These are phyloP conservation scores for Volvox carteri DNA, from an alignment of 163 green algal genomes.

Conservation along the genomic window DNA sequence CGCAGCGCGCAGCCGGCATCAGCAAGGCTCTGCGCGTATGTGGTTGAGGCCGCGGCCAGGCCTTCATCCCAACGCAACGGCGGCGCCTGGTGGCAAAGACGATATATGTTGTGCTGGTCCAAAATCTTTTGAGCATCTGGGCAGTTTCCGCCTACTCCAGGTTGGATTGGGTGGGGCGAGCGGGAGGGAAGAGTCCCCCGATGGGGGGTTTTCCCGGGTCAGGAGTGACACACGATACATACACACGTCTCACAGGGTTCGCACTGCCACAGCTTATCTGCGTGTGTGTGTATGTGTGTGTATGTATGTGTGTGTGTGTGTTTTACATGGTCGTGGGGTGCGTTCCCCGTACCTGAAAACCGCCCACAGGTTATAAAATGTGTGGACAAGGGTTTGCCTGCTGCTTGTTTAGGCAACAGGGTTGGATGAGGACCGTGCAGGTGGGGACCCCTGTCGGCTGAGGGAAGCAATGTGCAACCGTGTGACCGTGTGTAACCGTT, in stretches of 20 bases:
- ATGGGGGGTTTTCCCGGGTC: too few species aligned
- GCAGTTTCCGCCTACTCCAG: constrained; percentile 4
- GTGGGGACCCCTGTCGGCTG: too few species aligned
- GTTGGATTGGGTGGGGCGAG: neutral
- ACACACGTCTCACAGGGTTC: neutral
- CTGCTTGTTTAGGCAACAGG: too few species aligned
- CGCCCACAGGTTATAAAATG: too few species aligned
- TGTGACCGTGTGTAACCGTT: too few species aligned
- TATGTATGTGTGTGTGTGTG: neutral
- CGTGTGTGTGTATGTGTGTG: neutral
- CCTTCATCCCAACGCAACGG: neutral
- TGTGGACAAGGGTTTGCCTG: too few species aligned
- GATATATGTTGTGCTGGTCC: constrained; percentile 35
- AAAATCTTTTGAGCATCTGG: neutral
- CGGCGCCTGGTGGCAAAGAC: neutral
- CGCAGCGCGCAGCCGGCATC: neutral
- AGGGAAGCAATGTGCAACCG: too few species aligned
- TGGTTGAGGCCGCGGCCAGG: neutral
- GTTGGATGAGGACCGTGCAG: too few species aligned
- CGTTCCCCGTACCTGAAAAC: too few species aligned
- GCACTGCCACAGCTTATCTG: neutral
- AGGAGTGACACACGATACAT: too few species aligned
- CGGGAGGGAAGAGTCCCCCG: neutral
- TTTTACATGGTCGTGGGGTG: too few species aligned
- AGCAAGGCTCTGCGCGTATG: neutral